Evolutionary conservation across 1,284 basidiomycete species (phyloP).

Genomic region (Ganoderma meredithae): DNA sequence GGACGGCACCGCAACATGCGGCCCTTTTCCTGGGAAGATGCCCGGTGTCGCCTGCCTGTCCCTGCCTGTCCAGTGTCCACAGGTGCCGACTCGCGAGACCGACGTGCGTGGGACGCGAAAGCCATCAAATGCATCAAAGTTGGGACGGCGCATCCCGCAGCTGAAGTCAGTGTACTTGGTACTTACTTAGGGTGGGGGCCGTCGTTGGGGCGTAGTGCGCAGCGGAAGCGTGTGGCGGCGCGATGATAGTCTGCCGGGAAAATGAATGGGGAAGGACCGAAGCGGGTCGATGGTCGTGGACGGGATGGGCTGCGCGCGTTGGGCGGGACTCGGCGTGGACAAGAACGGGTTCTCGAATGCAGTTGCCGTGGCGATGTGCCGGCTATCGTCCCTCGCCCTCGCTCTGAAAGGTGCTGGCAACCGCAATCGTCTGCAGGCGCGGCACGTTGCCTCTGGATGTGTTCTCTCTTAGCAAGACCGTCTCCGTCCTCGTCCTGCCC

Average conservation of each 20-base stretch:
- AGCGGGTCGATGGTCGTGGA: neutral
- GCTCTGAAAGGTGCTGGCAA: neutral
- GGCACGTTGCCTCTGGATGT: conserved; percentile 1
- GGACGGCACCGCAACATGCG: neutral
- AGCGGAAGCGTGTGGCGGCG: neutral
- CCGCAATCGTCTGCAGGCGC: conserved; percentile 1
- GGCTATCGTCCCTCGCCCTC: neutral
- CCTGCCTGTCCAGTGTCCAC: too few relatives aligned
- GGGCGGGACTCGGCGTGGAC: neutral
- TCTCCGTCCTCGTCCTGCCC: neutral
- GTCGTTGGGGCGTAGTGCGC: neutral
- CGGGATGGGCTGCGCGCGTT: neutral
- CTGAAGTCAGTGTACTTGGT: too few relatives aligned
- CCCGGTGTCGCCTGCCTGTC: neutral
- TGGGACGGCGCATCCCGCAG: too few relatives aligned
- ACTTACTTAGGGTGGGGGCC: neutral
- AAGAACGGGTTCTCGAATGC: neutral
- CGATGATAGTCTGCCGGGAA: neutral
- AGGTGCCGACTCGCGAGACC: neutral
- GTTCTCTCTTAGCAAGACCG: neutral
- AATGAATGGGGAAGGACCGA: neutral
- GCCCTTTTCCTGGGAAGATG: conserved; percentile 2
- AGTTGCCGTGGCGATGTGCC: conserved; percentile 1
- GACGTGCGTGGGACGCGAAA: neutral
- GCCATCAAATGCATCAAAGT: neutral